Evolutionary conservation across 495 filamentous ascomycete genomes (phyloP), one percentile per base, ranked within the genome.

Genomic region (Talaromyces liani): DNA sequence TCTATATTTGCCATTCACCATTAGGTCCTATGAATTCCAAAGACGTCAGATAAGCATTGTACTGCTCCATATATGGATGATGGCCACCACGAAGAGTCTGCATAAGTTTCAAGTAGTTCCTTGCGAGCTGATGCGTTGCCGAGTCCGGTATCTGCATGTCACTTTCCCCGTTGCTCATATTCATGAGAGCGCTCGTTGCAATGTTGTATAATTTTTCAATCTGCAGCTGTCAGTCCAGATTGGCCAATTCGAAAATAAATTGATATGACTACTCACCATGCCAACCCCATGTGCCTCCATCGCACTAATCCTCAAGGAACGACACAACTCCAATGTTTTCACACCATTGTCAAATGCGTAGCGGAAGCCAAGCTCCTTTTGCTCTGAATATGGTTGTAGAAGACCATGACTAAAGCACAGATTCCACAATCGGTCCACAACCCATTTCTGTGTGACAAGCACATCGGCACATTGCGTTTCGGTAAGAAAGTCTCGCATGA

Each of bases 401-500:
- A 82, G 77, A 8, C 83, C 82, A 58, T 87, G 84, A 10, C 78
- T 74, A 27, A 77, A 75, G 27, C 76, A 83, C 10, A 93, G 70
- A 63, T 91, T 87, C 91, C 91, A 94, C 2, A 89, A 82, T 68
- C 88, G 87, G 27, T 88, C 89, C 66, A 90, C 87, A n/a, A 93
- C 81, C 91, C 91, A 95, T 69, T 90, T 85, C 72, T 93, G 90
- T 36, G 88, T 91, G 7, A 85, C 79, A 8, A 85, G 79, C 8
- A 92, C 75, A 68, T 95, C 90, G 18, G 85, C 79, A 24, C 86
- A 82, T 72, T 91, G 88, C 8, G 78, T 83, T 62, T 93, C 86
- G 39, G 87, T 80, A 49, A 91, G 66, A 65, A 89, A 90, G 20
- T 41, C 36, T 16, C 36, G 1, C 36, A 41, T 41, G 36, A 41